Conservation (phyloP, 2,329 filamentous ascomycete species). For the Cercospora sp. region DNA sequence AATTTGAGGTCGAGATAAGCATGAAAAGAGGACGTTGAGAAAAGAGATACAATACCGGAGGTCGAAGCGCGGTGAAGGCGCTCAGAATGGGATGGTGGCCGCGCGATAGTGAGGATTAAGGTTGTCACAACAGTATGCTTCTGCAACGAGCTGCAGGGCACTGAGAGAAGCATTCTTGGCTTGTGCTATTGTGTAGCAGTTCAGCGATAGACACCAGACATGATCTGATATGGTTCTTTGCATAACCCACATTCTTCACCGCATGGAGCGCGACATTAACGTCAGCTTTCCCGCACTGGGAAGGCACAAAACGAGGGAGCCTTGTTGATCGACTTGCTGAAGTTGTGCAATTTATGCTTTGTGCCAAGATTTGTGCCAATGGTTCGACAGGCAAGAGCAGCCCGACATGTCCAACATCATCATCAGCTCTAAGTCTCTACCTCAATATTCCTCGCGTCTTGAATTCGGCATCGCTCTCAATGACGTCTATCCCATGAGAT, state of each 20-base stretch:
- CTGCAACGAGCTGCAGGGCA: neutral
- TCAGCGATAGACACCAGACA: constrained; percentile 1
- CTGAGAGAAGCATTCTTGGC: neutral
- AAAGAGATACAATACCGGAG: too few species aligned
- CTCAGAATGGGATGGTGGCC: neutral
- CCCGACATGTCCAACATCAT: too few species aligned
- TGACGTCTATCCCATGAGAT: neutral
- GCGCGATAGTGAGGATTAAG: neutral
- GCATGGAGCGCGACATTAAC: neutral
- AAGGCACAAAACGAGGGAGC: too few species aligned
- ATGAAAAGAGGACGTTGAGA: neutral
- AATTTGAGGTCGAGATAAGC: neutral
- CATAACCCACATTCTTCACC: neutral
- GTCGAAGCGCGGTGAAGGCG: neutral
- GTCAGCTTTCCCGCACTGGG: too few species aligned
- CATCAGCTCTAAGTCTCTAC: too few species aligned
- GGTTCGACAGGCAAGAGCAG: neutral
- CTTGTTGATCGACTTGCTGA: neutral
- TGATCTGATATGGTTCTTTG: neutral
- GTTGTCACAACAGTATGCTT: neutral
- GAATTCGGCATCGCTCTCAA: too few species aligned
- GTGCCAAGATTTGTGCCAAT: neutral
- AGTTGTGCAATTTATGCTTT: neutral
- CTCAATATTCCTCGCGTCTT: too few species aligned
- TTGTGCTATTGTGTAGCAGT: neutral